phyloP scores from a whole-genome alignment of 1,139 yeast genomes.

The Entelexis sorbosivorans region DNA sequence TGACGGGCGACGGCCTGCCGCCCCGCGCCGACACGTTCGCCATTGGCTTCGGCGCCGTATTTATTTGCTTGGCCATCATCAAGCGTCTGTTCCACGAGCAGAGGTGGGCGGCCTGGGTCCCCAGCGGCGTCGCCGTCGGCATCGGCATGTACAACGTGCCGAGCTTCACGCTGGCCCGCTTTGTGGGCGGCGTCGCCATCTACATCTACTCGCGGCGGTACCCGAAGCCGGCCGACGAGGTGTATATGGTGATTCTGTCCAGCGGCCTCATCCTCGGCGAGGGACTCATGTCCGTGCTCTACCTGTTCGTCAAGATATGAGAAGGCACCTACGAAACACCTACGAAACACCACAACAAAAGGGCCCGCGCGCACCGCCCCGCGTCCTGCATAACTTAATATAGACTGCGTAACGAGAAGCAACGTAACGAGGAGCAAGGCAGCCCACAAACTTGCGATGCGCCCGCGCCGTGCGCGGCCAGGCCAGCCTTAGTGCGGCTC shows the following conservation, averaged over 20 bases:
- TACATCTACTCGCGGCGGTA: constrained; percentile 23
- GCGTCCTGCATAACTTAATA: no score
- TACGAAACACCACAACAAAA: no score
- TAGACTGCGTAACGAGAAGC: no score
- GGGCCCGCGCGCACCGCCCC: no score
- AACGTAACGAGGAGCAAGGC: no score
- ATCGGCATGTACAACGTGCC: constrained; percentile 93
- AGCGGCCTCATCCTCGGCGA: constrained; percentile 91
- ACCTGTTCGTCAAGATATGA: constrained; percentile 45
- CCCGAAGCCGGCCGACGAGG: constrained; percentile 34
- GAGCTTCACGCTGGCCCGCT: constrained; percentile 84
- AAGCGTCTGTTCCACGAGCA: constrained; percentile 24
- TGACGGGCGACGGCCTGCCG: constrained; percentile 85
- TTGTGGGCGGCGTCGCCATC: constrained; percentile 75
- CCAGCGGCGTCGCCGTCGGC: constrained; percentile 95
- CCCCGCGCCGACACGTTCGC: constrained; percentile 61
- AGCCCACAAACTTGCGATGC: no score
- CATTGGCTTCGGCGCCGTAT: constrained; percentile 51
- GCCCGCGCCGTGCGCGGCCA: no score
- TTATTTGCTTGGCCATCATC: constrained; percentile 54
- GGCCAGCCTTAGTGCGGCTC: no score
- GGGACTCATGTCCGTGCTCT: constrained; percentile 73
- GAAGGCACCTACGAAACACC: no score
- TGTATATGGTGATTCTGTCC: constrained; percentile 72
- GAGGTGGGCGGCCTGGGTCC: constrained; percentile 39